These are phyloP conservation scores for Colletotrichum scovillei DNA, from an alignment of 2,329 filamentous ascomycete genomes.

Conservation along the genomic window DNA sequence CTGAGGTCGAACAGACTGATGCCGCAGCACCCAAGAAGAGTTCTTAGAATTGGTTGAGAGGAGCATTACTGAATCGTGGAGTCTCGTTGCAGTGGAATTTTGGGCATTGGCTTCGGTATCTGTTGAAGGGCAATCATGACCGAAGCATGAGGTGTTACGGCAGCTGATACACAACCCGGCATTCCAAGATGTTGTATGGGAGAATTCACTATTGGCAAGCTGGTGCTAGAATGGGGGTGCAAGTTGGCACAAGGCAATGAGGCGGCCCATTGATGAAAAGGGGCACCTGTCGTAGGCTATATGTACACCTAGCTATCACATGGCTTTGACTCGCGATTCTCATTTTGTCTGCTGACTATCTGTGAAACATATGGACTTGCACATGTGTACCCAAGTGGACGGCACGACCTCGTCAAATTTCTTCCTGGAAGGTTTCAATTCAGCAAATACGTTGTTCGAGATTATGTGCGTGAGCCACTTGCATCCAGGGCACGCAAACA, in stretches of 20 bases:
- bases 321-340: slow-evolving; percentile 17
- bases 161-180: slow-evolving; percentile 7
- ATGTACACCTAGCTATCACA: slow-evolving; percentile 33
- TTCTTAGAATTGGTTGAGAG: not conserved
- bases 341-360: not conserved
- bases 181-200: slow-evolving; percentile 14
- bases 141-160: not conserved
- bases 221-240: not conserved
- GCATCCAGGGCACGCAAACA: not conserved
- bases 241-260: slow-evolving; percentile 15
- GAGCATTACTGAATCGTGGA: not conserved
- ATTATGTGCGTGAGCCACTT: not conserved
- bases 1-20: slow-evolving; percentile 30
- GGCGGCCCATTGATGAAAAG: not conserved
- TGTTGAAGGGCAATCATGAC: not conserved
- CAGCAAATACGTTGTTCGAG: not conserved
- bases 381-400: not conserved
- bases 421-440: not conserved
- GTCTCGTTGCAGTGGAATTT: not conserved
- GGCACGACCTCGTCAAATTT: not conserved
- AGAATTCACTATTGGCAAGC: not conserved
- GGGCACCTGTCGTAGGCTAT: slow-evolving; percentile 29
- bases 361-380: not conserved
- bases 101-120: not conserved
- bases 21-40: slow-evolving; percentile 15